A percentile compares a stretch with the other conserved stretches of the same genome.
Conservation (phyloP, 192 early-diverging fungal species). For the Coemansia sp. region DNA sequence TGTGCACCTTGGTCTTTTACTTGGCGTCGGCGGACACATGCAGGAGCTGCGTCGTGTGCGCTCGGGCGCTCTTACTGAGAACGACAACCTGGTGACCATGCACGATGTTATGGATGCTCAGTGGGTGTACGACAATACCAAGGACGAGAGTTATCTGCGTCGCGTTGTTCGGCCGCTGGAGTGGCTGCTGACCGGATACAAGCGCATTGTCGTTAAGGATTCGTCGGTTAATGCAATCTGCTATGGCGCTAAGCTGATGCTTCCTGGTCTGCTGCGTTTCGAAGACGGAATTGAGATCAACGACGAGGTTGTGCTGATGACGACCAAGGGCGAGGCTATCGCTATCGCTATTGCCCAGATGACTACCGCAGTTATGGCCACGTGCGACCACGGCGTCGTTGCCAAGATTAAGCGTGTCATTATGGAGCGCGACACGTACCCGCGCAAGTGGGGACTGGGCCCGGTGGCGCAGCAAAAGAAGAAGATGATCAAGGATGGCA, state of each 20-base stretch:
- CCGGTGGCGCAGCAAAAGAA: constrained; percentile 96
- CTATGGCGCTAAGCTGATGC: constrained; percentile 99
- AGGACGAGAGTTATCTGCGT: constrained; percentile 96
- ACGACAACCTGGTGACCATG: constrained; percentile 96
- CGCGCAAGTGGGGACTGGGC: constrained; percentile 96
- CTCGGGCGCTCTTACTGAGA: constrained; percentile 87
- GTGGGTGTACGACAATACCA: constrained; percentile 97
- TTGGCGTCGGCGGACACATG: constrained; percentile 98
- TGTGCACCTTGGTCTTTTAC: constrained; percentile 93
- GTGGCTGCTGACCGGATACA: constrained; percentile 89
- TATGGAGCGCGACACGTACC: constrained; percentile 99
- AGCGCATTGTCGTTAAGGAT: constrained; percentile 98
- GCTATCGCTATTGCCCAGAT: constrained; percentile 96
- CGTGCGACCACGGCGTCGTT: constrained; percentile 94
- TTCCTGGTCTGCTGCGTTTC: constrained; percentile 94
- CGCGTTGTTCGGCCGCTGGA: constrained; percentile 91
- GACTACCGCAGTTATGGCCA: constrained; percentile 96
- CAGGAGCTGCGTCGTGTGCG: constrained; percentile 97
- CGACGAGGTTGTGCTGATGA: constrained; percentile 98
- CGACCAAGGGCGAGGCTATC: constrained; percentile 99
- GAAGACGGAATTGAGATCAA: constrained; percentile 93
- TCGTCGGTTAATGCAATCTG: constrained; percentile 97
- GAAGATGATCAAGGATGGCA: constrained; percentile 96
- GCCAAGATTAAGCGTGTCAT: constrained; percentile 99
- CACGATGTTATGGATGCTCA: constrained; percentile 99